phyloP scores from a whole-genome alignment of 2,329 filamentous ascomycete genomes.

The Sporothrix pseudoabietina region DNA sequence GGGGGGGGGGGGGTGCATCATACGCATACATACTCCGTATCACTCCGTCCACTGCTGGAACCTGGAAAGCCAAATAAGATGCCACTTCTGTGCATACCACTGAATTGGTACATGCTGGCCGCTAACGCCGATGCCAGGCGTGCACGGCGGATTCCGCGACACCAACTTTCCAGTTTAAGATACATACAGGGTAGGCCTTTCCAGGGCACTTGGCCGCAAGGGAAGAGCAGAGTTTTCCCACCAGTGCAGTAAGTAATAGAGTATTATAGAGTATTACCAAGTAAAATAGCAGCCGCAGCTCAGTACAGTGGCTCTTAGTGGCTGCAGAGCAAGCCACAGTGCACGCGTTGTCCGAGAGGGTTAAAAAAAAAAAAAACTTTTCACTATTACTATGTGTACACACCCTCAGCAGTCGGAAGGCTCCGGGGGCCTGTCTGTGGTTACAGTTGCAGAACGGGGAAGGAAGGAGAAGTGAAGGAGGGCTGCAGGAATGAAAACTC shows the following conservation, averaged over 20 bases:
- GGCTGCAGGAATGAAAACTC: conserved; percentile 23
- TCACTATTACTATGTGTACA: background rate
- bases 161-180: background rate
- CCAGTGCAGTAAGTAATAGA: background rate
- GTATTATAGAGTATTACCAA: too few relatives aligned
- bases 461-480: background rate
- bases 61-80: too few relatives aligned
- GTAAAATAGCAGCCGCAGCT: too few relatives aligned
- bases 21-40: too few relatives aligned
- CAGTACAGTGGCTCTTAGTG: background rate
- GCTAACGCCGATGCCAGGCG: conserved; percentile 25
- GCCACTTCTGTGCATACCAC: background rate
- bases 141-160: conserved; percentile 8
- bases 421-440: conserved; percentile 7
- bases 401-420: background rate
- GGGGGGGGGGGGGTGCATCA: background rate
- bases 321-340: background rate
- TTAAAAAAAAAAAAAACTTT: conserved; percentile 10
- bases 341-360: background rate
- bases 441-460: background rate
- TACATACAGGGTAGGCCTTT: background rate
- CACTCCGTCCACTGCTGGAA: background rate
- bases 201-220: background rate
- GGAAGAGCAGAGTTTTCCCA: background rate
- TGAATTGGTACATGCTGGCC: background rate